Evolutionary conservation across 352 stramenopile genomes (phyloP).

Genomic region (Phytophthora vignae): DNA sequence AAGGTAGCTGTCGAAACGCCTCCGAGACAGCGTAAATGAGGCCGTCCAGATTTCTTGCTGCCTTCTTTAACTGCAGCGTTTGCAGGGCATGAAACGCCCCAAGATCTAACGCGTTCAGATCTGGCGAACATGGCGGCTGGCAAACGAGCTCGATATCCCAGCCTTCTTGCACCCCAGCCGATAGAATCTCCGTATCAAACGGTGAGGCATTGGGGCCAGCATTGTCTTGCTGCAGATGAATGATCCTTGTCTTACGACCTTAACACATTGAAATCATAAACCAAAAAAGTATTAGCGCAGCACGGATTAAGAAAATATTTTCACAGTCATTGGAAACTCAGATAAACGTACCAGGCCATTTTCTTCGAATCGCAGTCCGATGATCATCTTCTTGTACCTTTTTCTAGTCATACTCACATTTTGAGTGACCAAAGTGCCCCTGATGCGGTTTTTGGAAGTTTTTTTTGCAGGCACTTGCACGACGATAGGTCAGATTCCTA

Average conservation of each 20-base stretch:
- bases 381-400: background rate
- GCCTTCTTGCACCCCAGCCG: background rate
- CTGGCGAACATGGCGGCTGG: background rate
- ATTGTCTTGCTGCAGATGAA: background rate
- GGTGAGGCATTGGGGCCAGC: background rate
- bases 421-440: background rate
- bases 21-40: background rate
- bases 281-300: background rate
- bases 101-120: background rate
- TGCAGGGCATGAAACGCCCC: background rate
- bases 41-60: background rate
- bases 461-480: background rate
- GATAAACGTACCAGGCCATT: background rate
- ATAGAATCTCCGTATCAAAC: background rate
- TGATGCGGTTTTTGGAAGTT: background rate
- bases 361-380: background rate
- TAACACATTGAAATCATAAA: background rate
- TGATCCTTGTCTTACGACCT: background rate
- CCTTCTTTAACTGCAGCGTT: background rate
- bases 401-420: background rate
- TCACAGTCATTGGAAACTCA: background rate
- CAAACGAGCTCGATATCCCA: background rate
- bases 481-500: background rate
- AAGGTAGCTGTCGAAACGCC: background rate
- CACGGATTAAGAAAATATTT: background rate